Percentiles rank a stretch among this genome's conserved stretches.
Evolutionary conservation across 495 filamentous ascomycete genomes (phyloP).

Genomic region (Choiromyces venosus): DNA sequence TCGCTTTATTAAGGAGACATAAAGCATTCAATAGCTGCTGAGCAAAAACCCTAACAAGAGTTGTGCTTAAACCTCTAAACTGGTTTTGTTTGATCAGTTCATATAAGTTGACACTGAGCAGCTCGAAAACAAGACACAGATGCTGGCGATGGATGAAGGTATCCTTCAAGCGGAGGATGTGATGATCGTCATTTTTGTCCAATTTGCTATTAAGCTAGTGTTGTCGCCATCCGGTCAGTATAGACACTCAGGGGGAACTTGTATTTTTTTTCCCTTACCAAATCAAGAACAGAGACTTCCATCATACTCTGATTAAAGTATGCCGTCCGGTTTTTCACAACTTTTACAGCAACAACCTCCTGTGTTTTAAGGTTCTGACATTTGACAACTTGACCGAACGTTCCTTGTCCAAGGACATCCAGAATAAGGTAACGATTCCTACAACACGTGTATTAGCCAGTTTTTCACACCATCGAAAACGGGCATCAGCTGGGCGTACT

Average conservation of each 20-base stretch:
- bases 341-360: constrained; percentile 98
- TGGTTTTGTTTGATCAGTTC: constrained; percentile 99
- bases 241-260: not conserved
- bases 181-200: constrained; percentile 99
- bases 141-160: constrained; percentile 98
- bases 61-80: constrained; percentile 95
- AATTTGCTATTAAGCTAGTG: constrained; percentile 88
- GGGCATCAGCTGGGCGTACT: constrained; percentile 53
- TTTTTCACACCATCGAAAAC: not conserved
- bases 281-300: constrained; percentile 96
- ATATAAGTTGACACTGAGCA: constrained; percentile 96
- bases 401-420: constrained; percentile 95
- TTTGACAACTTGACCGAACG: constrained; percentile 99
- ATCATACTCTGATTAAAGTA: constrained; percentile 99
- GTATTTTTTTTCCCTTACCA: constrained; percentile 55
- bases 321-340: constrained; percentile 97
- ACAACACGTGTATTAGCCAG: constrained; percentile 32
- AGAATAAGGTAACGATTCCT: constrained; percentile 98
- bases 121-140: constrained; percentile 94
- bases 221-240: constrained; percentile 40
- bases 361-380: constrained; percentile 98
- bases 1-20: constrained; percentile 89
- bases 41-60: constrained; percentile 94
- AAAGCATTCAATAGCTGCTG: constrained; percentile 93
- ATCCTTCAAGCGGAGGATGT: constrained; percentile 90